Percentiles rank a stretch among this genome's conserved stretches.
Evolutionary conservation across 2,329 filamentous ascomycete genomes (phyloP).

Genomic region (Aspergillus spinulosporus): DNA sequence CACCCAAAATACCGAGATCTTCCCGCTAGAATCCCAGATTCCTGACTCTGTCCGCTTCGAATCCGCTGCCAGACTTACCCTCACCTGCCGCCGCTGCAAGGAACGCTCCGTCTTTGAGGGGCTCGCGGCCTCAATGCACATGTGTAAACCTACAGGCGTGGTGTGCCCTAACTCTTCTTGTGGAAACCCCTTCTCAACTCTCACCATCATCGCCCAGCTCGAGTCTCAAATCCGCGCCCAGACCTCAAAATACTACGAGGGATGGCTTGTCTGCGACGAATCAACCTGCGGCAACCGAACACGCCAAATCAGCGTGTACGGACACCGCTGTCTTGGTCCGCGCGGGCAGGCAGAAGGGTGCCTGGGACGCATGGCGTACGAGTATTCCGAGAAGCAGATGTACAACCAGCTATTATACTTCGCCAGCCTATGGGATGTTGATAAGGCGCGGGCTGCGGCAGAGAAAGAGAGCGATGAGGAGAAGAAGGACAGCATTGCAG

Average conservation of each 20-base stretch:
- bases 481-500: slow-evolving; percentile 65
- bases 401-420: slow-evolving; percentile 96
- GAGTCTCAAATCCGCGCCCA: slow-evolving; percentile 79
- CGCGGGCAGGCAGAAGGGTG: slow-evolving; percentile 82
- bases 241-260: slow-evolving; percentile 85
- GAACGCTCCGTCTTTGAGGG: slow-evolving; percentile 73
- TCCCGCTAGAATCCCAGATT: slow-evolving; percentile 90
- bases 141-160: slow-evolving; percentile 72
- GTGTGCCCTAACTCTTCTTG: slow-evolving; percentile 68
- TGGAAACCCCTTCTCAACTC: slow-evolving; percentile 61
- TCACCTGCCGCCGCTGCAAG: slow-evolving; percentile 82
- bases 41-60: slow-evolving; percentile 88
- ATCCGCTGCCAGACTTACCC: slow-evolving; percentile 70
- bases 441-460: slow-evolving; percentile 66
- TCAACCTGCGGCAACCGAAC: slow-evolving; percentile 82
- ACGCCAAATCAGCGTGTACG: slow-evolving; percentile 89
- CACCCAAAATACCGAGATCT: slow-evolving; percentile 67
- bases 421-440: slow-evolving; percentile 81
- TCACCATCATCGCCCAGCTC: slow-evolving; percentile 81
- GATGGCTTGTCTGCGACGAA: slow-evolving; percentile 88
- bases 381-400: slow-evolving; percentile 81
- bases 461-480: slow-evolving; percentile 51
- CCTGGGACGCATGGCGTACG: slow-evolving; percentile 82
- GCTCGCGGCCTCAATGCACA: slow-evolving; percentile 58
- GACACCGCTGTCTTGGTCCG: slow-evolving; percentile 83